phyloP scores from a whole-genome alignment of 352 stramenopile genomes.

The Stephanocyclus meneghinianus region DNA sequence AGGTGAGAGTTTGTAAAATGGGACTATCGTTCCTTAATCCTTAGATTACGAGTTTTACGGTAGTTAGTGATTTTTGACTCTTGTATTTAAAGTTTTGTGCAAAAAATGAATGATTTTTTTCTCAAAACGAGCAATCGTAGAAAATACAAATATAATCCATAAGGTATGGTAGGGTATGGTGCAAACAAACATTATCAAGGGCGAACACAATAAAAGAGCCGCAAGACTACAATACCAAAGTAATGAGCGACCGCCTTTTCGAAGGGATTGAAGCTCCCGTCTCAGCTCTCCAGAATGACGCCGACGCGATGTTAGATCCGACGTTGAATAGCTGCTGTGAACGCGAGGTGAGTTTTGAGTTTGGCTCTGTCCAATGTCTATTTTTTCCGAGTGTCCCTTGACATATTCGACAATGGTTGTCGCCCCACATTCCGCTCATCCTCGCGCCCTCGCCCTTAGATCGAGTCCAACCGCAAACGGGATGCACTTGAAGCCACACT shows the following conservation, averaged over 20 bases:
- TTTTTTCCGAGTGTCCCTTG: not conserved
- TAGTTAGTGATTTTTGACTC: no score
- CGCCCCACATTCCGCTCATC: not conserved
- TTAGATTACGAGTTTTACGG: no score
- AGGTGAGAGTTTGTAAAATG: no score
- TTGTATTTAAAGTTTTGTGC: no score
- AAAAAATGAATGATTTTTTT: no score
- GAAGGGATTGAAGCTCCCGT: slow-evolving; percentile 73
- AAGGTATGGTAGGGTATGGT: no score
- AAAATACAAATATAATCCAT: no score
- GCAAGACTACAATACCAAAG: not conserved
- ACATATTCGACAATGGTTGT: not conserved
- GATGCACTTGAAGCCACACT: slow-evolving; percentile 61
- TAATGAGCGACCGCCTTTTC: slow-evolving; percentile 30
- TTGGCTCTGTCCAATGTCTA: not conserved
- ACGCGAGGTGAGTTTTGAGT: slow-evolving; percentile 62
- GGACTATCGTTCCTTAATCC: no score
- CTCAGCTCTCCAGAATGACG: slow-evolving; percentile 18
- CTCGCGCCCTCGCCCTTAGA: slow-evolving; percentile 21
- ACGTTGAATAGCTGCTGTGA: slow-evolving; percentile 75
- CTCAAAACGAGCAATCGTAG: no score
- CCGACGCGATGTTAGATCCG: slow-evolving; percentile 58
- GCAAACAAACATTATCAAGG: no score
- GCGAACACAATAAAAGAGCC: not conserved
- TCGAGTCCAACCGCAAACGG: slow-evolving; percentile 65